A percentile compares a stretch with the other conserved stretches of the same genome.
Conservation (phyloP, 495 filamentous ascomycete genomes). For the Rusavskia elegans region DNA sequence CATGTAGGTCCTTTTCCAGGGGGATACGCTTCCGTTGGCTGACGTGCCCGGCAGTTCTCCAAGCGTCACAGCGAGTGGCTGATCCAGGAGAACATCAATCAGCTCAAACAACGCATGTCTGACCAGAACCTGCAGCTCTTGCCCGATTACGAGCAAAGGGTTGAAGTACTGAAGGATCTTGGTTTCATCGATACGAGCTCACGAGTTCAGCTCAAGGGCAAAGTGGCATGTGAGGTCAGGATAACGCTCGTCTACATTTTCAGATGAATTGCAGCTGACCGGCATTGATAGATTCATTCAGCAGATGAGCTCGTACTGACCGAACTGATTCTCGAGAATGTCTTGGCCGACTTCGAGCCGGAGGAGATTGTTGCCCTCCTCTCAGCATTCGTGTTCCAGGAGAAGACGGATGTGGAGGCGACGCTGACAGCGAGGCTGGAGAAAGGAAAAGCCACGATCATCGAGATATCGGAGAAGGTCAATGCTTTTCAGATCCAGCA, state of each 20-base stretch:
- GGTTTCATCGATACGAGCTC: slow-evolving; percentile 73
- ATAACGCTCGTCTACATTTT: neutral
- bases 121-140: slow-evolving; percentile 93
- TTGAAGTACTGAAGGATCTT: slow-evolving; percentile 78
- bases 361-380: slow-evolving; percentile 93
- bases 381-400: slow-evolving; percentile 95
- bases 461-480: slow-evolving; percentile 77
- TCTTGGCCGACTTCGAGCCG: slow-evolving; percentile 85
- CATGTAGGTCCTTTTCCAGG: slow-evolving; percentile 44
- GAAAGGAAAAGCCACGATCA: slow-evolving; percentile 69
- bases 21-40: slow-evolving; percentile 7
- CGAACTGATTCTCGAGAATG: slow-evolving; percentile 90
- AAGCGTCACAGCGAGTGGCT: slow-evolving; percentile 94
- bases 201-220: slow-evolving; percentile 87
- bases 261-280: neutral
- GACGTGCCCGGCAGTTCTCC: slow-evolving; percentile 39
- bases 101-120: slow-evolving; percentile 73
- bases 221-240: slow-evolving; percentile 79
- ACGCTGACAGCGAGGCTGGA: slow-evolving; percentile 74
- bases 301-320: slow-evolving; percentile 96
- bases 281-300: slow-evolving; percentile 56
- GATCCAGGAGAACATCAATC: slow-evolving; percentile 75
- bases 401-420: slow-evolving; percentile 76
- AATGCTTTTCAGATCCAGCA: slow-evolving; percentile 72
- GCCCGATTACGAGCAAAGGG: slow-evolving; percentile 95